A percentile compares a stretch with the other conserved stretches of the same genome.
These are phyloP conservation scores for Kurtzmaniella natalensis DNA, from an alignment of 1,139 yeast species.

Conservation along the genomic window DNA sequence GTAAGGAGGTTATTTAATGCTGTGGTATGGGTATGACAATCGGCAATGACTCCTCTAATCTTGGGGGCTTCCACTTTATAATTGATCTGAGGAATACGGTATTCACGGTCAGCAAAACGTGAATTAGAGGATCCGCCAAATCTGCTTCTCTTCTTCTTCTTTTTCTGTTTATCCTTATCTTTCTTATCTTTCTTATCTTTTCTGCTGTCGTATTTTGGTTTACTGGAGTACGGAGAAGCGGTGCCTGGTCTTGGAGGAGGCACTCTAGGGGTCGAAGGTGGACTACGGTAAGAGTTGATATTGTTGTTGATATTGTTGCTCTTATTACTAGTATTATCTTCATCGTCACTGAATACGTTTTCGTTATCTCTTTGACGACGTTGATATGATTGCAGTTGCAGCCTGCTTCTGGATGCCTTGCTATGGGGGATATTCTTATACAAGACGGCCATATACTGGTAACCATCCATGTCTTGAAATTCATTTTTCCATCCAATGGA, in stretches of 20 bases:
- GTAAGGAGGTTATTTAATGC: constrained; percentile 64
- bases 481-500: constrained; percentile 66
- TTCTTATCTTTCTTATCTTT: constrained; percentile 8
- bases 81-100: constrained; percentile 64
- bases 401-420: constrained; percentile 8
- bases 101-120: constrained; percentile 52
- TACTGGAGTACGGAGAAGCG: constrained; percentile 17
- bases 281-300: constrained; percentile 10
- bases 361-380: constrained; percentile 8
- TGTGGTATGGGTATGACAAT: constrained; percentile 71
- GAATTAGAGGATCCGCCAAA: constrained; percentile 20
- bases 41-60: constrained; percentile 66
- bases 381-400: constrained; percentile 4
- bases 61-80: constrained; percentile 69
- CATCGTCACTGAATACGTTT: constrained; percentile 13
- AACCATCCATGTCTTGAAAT: constrained; percentile 47
- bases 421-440: constrained; percentile 32
- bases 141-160: constrained; percentile 17
- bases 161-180: constrained; percentile 11
- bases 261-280: constrained; percentile 15
- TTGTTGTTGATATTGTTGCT: constrained; percentile 8
- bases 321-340: constrained; percentile 8
- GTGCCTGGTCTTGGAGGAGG: constrained; percentile 30
- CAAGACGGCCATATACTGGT: constrained; percentile 46
- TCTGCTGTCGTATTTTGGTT: constrained; percentile 2